Percentiles rank a stretch among this genome's conserved stretches.
Evolutionary conservation across 1,284 basidiomycete species (phyloP).

Genomic region (Exobasidium cylindrosporum): DNA sequence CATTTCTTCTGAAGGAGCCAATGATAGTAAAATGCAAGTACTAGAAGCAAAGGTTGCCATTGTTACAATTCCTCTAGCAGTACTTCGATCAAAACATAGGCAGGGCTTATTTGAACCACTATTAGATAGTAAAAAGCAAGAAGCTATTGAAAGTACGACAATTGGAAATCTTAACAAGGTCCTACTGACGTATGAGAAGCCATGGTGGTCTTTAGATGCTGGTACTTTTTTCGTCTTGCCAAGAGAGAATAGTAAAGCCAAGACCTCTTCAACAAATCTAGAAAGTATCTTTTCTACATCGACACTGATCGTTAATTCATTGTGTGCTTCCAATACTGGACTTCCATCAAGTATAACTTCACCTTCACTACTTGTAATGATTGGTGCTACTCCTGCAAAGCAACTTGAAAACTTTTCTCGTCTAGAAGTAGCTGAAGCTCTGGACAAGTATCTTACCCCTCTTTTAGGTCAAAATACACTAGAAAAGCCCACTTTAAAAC

Average conservation of each 20-base stretch:
- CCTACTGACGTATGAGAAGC: constrained; percentile 56
- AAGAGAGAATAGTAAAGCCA: constrained; percentile 8
- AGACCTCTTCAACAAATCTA: constrained; percentile 4
- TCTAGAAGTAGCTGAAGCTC: constrained; percentile 36
- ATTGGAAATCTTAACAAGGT: constrained; percentile 52
- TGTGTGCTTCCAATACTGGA: constrained; percentile 46
- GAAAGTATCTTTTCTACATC: constrained; percentile 47
- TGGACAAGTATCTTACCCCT: constrained; percentile 47
- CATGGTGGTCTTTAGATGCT: constrained; percentile 58
- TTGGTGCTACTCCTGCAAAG: constrained; percentile 49
- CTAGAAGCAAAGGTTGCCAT: constrained; percentile 41
- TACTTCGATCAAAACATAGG: constrained; percentile 42
- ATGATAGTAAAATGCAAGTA: constrained; percentile 18
- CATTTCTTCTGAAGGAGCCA: background rate
- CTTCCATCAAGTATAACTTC: constrained; percentile 46
- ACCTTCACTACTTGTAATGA: constrained; percentile 56
- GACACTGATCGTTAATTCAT: constrained; percentile 56
- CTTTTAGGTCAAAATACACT: constrained; percentile 8
- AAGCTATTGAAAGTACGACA: constrained; percentile 45
- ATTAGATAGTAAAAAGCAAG: constrained; percentile 46
- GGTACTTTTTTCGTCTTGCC: constrained; percentile 58
- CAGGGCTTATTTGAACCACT: constrained; percentile 50
- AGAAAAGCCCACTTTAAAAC: constrained; percentile 19
- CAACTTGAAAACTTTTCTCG: constrained; percentile 46
- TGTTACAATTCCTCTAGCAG: constrained; percentile 56